Conservation (phyloP, 768 basidiomycete genomes). For the Kondoa malvinella region DNA sequence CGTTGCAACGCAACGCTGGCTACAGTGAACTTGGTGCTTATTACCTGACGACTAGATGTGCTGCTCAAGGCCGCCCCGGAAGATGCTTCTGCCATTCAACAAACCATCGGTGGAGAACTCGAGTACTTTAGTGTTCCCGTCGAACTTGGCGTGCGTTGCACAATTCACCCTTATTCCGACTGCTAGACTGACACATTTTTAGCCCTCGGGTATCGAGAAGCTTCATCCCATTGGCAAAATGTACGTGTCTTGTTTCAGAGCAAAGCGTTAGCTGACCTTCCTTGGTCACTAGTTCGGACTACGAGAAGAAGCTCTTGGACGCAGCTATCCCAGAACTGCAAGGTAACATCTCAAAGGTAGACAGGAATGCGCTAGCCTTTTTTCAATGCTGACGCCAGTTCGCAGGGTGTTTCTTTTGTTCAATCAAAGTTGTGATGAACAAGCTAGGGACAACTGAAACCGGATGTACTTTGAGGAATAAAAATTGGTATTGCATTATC, state of each 20-base stretch:
- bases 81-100: slow-evolving; percentile 56
- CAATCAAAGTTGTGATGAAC: slow-evolving; percentile 21
- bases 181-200: slow-evolving; percentile 4
- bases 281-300: slow-evolving; percentile 34
- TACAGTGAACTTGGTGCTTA: neutral
- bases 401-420: slow-evolving; percentile 24
- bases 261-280: neutral
- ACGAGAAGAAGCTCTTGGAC: slow-evolving; percentile 57
- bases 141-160: slow-evolving; percentile 56
- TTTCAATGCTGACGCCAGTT: slow-evolving; percentile 2
- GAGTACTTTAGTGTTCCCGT: slow-evolving; percentile 80
- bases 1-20: neutral
- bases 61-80: slow-evolving; percentile 52
- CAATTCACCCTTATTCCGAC: slow-evolving; percentile 8
- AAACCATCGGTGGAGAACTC: slow-evolving; percentile 56
- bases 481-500: no score
- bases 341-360: slow-evolving; percentile 46
- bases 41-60: slow-evolving; percentile 51
- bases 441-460: neutral
- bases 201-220: slow-evolving; percentile 66
- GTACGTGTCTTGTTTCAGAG: neutral
- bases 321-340: slow-evolving; percentile 65
- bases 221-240: slow-evolving; percentile 65
- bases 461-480: no score
- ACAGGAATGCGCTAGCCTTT: neutral